phyloP scores from a whole-genome alignment of 371 early-diverging fungal species.

The Coemansia sp. region DNA sequence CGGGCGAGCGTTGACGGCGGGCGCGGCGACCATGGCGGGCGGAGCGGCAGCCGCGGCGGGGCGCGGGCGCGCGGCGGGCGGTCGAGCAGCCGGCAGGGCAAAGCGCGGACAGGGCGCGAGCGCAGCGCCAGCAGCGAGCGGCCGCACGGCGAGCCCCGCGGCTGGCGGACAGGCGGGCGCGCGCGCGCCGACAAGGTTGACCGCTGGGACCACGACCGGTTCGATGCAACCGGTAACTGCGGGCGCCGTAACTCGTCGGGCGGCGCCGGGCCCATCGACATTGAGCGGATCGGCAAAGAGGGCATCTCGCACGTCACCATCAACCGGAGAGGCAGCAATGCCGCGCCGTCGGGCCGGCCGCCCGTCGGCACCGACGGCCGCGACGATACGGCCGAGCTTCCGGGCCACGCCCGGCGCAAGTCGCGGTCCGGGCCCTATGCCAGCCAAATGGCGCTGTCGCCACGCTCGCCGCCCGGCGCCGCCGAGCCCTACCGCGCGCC shows the following conservation, averaged over 20 bases:
- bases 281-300: slow-evolving; percentile 42
- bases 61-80: slow-evolving; percentile 21
- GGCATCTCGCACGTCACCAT: slow-evolving; percentile 46
- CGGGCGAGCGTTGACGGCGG: slow-evolving; percentile 10
- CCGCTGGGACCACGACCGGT: slow-evolving; percentile 47
- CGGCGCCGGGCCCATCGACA: slow-evolving; percentile 3
- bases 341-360: slow-evolving; percentile 27
- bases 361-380: not conserved
- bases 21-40: slow-evolving; percentile 1
- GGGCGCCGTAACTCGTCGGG: slow-evolving; percentile 28
- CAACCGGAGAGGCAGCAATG: slow-evolving; percentile 39
- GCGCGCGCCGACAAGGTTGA: slow-evolving; percentile 30
- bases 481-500: slow-evolving; percentile 37
- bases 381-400: not conserved
- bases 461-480: slow-evolving; percentile 12
- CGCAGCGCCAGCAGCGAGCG: slow-evolving; percentile 47
- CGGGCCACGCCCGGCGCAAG: slow-evolving; percentile 1
- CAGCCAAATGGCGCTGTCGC: slow-evolving; percentile 3
- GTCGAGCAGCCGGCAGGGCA: slow-evolving; percentile 29
- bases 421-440: slow-evolving; percentile 1
- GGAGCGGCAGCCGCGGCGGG: slow-evolving; percentile 14
- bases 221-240: slow-evolving; percentile 9
- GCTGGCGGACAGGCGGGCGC: slow-evolving; percentile 15
- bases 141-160: slow-evolving; percentile 29
- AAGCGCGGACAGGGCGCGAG: slow-evolving; percentile 21